Base-by-base conservation (phyloP, 768 basidiomycete species). In the Suillus clintonianus region DNA sequence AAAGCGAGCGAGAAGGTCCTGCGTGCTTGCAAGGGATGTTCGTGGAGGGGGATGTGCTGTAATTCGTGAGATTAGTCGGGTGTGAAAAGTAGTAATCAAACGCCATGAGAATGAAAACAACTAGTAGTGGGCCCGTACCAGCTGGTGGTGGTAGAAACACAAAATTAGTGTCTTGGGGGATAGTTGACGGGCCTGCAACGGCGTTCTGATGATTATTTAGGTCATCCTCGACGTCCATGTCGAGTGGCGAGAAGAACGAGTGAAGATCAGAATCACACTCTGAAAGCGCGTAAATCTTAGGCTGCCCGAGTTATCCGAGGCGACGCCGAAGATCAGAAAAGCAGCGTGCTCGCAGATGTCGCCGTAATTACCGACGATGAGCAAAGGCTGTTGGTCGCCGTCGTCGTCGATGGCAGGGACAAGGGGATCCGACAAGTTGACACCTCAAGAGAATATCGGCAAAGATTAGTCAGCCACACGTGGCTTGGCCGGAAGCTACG, bases 1-100 rank as follows among this genome's bases (percentile, higher is more conserved):
- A 69, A 94, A 91, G 64, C 88, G 87, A 51, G 84, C 80, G 62
- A 94, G 81, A 59, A 94, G 86, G 77, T 94, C 92, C 70, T 94
- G 86, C 1, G 92, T 92, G 77, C 91, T 91, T 45, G 82, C 74
- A 58, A 94, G 83, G 73, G 84, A 80, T 32, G 81, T 68, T 55
- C 67, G 74, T 14, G 74, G 74, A 41, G 70, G 83, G 43, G 78
- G 76, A 56, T 65, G 59, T 51, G 60, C 71, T 71, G 57, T 68
- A 67, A 30, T 69, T 54, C 63, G 59, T 60, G 17, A 30, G 34
- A 69, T 71, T 65, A 69, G 62, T 62, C 42, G 60, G 63, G 54
- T 57, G 56, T 42, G 56, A 57, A 57, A 57, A 27, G 56, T 41
- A 39, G 56, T 41, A 57, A 57, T 57, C 56, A 57, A 57, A 57